Evolutionary conservation across 208 protist species (phyloP), one percentile per base, ranked within the genome.

Genomic region (Crithidia sp.): DNA sequence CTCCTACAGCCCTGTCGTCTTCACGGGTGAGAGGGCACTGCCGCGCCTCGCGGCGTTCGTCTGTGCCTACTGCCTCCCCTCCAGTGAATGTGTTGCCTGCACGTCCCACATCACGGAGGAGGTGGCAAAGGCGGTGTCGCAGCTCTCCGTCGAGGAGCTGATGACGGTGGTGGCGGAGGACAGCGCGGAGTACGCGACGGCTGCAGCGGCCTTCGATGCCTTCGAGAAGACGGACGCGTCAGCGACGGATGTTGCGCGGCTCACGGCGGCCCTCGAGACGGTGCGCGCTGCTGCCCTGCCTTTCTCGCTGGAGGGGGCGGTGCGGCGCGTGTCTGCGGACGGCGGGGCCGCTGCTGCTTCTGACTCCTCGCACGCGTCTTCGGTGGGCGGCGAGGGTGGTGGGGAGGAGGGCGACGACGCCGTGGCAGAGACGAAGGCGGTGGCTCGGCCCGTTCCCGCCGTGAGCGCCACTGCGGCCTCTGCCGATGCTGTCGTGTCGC

Each of bases 51-150:
- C 19, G 6, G 12, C 7, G 8, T 74, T 74, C 50, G 41, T 74
- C 50, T 74, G 69, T 43, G n/a, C 9, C 8, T 59, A 74, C 69
- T 74, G 69, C 69, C 69, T 74, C 37, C 69, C 69, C 3, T 66
- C 69, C 3, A 43, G n/a, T 3, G 59, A 74, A 3, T 28, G 54
- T 5, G 59, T 74, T 0, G 60, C 69, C 16, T 74, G 69, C 59
- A 55, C 59, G 4, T 45, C 59, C 13, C 52, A 61, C 59, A 74
- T 74, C 9, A 37, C 3, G 5, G 69, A 67, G 39, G 59, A 74
- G 69, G 69, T 53, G 13, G 47, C 8, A 40, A 56, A 47, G 40
- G 69, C 63, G 12, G 69, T 50, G 3, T 17, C 69, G 59, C 9
- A 67, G 49, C 50, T 74, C 0, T 60, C 45, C 5, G 50, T 67